Evolutionary conservation across 2,329 filamentous ascomycete species (phyloP), one percentile per base, ranked within the genome.

Genomic region (Zymoseptoria pseudotritici): DNA sequence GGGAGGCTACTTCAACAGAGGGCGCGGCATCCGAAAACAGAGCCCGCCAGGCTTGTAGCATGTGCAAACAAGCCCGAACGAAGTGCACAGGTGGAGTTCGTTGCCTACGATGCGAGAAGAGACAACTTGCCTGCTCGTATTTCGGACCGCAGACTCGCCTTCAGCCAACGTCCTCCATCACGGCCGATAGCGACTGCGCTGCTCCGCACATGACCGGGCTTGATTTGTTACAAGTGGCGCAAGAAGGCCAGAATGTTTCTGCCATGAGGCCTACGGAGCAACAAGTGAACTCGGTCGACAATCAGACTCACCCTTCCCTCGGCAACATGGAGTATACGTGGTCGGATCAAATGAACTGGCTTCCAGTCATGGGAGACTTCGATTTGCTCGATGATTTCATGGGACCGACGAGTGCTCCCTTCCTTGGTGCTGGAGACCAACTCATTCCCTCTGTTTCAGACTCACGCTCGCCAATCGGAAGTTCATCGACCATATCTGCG

Each of bases 1-100:
- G 50, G 8, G 51, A 19, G 20, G 11, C n/a, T 2, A 19, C 31
- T 20, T 24, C 21, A 21, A 2, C 21, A 17, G 24, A n/a, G 46
- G 49, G 31, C 22, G 29, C 31, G 10, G 58, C 36, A 20, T 31
- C 42, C 17, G 46, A 29, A 26, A 55, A 51, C n/a, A 49, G 55
- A 22, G 55, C 58, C 19, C 58, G 55, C 13, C 22, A 50, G 13
- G 58, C 55, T 11, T 60, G 55, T 36, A 42, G 29, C 17, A 51
- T 24, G 50, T 60, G 58, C n/a, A 55, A 50, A 5, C 24, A 26
- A 19, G 58, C 58, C 17, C 46, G 55, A 26, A 60, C 58, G 10
- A 57, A 52, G 52, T 60, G 58, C 50, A 53, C 50, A 17, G 58
- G 58, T 50, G 54, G 55, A 26, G 20, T 53, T 9, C 19, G 13